phyloP scores from a whole-genome alignment of 1,139 yeast species.

The Sugiyamaella japonica region DNA sequence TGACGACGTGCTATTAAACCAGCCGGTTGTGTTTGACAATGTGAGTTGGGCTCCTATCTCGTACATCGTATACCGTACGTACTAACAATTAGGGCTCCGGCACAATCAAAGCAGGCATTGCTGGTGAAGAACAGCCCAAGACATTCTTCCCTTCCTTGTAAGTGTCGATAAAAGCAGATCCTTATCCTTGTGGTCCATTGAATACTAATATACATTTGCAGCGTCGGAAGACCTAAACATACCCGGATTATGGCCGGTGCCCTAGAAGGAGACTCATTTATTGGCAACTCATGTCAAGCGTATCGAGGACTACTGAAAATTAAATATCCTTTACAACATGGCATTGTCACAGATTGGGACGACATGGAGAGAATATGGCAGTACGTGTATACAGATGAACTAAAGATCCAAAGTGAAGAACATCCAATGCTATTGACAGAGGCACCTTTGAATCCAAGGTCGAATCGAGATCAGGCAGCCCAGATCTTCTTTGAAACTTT shows the following conservation, averaged over 20 bases:
- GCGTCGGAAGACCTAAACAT: constrained; percentile 83
- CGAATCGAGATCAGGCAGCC: constrained; percentile 70
- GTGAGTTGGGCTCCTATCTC: constrained; percentile 29
- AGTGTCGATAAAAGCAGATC: constrained; percentile 23
- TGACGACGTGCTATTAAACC: constrained; percentile 54
- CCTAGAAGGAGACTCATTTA: constrained; percentile 58
- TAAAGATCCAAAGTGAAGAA: constrained; percentile 74
- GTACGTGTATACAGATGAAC: constrained; percentile 58
- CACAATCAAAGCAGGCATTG: constrained; percentile 83
- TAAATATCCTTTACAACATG: constrained; percentile 75
- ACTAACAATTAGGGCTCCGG: constrained; percentile 65
- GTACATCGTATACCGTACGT: too few species aligned
- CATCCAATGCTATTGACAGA: constrained; percentile 89
- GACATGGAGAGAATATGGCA: constrained; percentile 82
- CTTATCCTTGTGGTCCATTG: too few species aligned
- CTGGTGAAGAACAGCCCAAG: constrained; percentile 85
- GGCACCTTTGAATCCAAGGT: constrained; percentile 78
- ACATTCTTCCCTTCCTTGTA: constrained; percentile 50
- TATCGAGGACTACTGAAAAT: constrained; percentile 72
- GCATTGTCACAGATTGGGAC: constrained; percentile 80
- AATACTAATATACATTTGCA: constrained; percentile 17
- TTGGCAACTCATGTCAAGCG: constrained; percentile 74
- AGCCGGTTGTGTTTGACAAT: constrained; percentile 88
- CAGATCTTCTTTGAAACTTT: constrained; percentile 82
- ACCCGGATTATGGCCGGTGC: constrained; percentile 84